phyloP scores from a whole-genome alignment of 768 basidiomycete species.

The Rhizopogon vinicolor region DNA sequence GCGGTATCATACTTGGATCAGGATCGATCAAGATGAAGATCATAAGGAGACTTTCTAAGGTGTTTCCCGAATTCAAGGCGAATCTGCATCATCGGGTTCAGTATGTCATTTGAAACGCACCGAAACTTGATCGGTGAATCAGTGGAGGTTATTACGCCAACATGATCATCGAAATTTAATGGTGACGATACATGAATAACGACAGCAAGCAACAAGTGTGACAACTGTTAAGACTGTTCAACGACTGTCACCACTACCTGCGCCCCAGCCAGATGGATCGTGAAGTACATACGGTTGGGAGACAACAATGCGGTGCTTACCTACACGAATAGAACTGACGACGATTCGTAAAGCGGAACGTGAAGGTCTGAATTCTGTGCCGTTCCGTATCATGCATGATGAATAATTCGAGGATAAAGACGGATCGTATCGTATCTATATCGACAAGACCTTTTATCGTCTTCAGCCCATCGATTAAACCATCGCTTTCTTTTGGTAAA shows the following conservation, averaged over 20 bases:
- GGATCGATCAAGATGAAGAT: background rate
- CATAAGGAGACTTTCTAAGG: background rate
- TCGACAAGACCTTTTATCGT: background rate
- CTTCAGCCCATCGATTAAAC: background rate
- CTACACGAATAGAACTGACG: constrained; percentile 8
- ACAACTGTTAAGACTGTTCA: background rate
- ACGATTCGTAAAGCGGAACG: constrained; percentile 9
- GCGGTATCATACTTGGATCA: background rate
- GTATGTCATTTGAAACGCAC: background rate
- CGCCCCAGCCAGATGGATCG: background rate
- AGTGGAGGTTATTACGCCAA: background rate
- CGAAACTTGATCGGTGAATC: background rate
- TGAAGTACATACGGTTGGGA: background rate
- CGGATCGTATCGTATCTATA: background rate
- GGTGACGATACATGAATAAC: background rate
- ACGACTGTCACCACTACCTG: background rate
- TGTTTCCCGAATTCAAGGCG: background rate
- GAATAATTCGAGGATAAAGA: constrained; percentile 1
- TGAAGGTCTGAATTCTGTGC: background rate
- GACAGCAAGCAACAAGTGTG: background rate
- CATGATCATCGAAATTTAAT: background rate
- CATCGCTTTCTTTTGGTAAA: background rate
- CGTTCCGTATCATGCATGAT: background rate
- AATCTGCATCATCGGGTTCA: background rate
- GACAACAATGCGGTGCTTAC: constrained; percentile 5